Conservation (phyloP, 1,284 basidiomycete genomes). For the Cryptococcus sp. region DNA sequence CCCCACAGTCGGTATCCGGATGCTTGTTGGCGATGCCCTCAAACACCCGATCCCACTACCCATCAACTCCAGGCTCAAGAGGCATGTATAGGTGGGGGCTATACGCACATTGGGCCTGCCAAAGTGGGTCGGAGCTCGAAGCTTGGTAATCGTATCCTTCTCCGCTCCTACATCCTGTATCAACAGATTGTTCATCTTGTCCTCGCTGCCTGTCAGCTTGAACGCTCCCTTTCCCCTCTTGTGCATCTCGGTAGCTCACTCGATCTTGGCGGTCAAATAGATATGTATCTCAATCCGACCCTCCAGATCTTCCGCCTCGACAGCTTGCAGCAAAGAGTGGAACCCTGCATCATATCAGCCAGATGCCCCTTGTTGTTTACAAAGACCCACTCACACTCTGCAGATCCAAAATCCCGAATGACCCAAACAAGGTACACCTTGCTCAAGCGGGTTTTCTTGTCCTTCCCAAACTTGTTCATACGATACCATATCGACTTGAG, state of each 20-base stretch:
- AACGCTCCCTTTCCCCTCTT: background rate
- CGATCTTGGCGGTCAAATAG: constrained; percentile 79
- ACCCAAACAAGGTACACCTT: constrained; percentile 52
- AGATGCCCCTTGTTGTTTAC: too few species aligned
- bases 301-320: constrained; percentile 80
- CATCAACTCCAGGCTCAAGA: background rate
- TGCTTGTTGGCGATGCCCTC: constrained; percentile 68
- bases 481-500: constrained; percentile 89
- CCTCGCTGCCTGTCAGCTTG: constrained; percentile 49
- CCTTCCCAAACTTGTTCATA: constrained; percentile 59
- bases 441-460: constrained; percentile 30
- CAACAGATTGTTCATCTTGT: constrained; percentile 83
- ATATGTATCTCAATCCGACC: constrained; percentile 84
- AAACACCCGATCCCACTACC: constrained; percentile 71
- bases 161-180: constrained; percentile 83
- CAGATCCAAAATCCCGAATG: constrained; percentile 69
- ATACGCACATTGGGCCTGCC: constrained; percentile 65
- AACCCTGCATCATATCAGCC: constrained; percentile 51
- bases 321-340: constrained; percentile 82
- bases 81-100: background rate
- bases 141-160: constrained; percentile 74
- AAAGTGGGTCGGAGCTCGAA: constrained; percentile 86
- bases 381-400: constrained; percentile 21
- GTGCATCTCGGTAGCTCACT: constrained; percentile 33
- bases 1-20: constrained; percentile 68